Conservation (phyloP, 805 yeast species). For the Yarrowia sp. region DNA sequence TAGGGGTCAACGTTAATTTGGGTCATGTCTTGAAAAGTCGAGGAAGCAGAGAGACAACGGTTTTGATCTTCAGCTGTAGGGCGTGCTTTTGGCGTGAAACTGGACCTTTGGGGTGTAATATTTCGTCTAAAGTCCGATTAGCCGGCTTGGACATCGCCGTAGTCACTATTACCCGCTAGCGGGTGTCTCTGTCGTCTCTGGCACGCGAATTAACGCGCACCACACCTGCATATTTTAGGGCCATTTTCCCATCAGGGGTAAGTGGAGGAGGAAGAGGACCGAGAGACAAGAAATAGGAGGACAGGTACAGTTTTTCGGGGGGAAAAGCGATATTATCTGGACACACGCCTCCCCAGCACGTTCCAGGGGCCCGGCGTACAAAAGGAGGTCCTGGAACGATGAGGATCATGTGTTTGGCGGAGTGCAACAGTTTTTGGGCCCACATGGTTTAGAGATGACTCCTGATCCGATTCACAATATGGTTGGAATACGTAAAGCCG, state of each 20-base stretch:
- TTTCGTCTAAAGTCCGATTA: not conserved
- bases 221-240: conserved; percentile 23
- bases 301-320: too few relatives aligned
- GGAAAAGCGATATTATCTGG: not conserved
- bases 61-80: not conserved
- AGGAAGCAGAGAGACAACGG: not conserved
- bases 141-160: not conserved
- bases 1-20: conserved; percentile 24
- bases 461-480: not conserved
- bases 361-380: not conserved
- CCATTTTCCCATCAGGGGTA: conserved; percentile 16
- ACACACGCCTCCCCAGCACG: not conserved
- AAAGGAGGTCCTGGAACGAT: not conserved
- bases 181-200: not conserved
- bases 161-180: not conserved
- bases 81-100: not conserved
- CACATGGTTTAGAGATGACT: not conserved
- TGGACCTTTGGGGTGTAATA: too few relatives aligned
- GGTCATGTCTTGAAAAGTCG: conserved; percentile 5
- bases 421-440: too few relatives aligned
- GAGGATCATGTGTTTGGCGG: not conserved
- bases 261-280: conserved; percentile 1
- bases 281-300: not conserved
- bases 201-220: conserved; percentile 18
- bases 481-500: conserved; percentile 17